Percentiles rank a stretch among this genome's conserved stretches.
Conservation (phyloP, 2,329 filamentous ascomycete genomes). For the Botrytis cinerea region DNA sequence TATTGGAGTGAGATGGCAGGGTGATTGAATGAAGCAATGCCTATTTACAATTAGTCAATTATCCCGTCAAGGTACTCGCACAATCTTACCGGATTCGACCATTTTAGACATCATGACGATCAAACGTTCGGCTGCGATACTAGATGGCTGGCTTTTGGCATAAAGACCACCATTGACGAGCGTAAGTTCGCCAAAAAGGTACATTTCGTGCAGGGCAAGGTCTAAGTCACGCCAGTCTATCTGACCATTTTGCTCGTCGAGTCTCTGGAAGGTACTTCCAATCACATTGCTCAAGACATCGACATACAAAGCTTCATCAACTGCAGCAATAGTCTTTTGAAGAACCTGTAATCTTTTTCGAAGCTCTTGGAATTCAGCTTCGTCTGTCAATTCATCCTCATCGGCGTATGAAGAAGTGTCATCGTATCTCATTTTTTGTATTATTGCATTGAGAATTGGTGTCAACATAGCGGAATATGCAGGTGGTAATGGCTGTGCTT, state of each 20-base stretch:
- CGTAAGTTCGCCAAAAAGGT: constrained; percentile 91
- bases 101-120: constrained; percentile 94
- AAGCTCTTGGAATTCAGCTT: constrained; percentile 95
- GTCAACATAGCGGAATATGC: constrained; percentile 82
- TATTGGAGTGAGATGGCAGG: constrained; percentile 93
- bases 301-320: constrained; percentile 86
- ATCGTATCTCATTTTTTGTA: constrained; percentile 96
- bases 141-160: constrained; percentile 78
- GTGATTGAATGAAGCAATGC: constrained; percentile 81
- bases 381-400: constrained; percentile 92
- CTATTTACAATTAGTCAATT: constrained; percentile 49
- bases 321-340: constrained; percentile 88
- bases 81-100: constrained; percentile 80
- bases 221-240: constrained; percentile 96
- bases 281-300: constrained; percentile 86
- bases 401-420: constrained; percentile 92
- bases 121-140: constrained; percentile 76
- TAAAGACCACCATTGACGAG: constrained; percentile 85
- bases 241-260: constrained; percentile 70
- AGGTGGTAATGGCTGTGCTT: constrained; percentile 69
- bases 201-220: constrained; percentile 92
- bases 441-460: constrained; percentile 86
- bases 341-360: constrained; percentile 86
- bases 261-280: constrained; percentile 79
- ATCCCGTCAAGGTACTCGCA: constrained; percentile 18